Base-by-base conservation (phyloP, 139 green algal genomes). In the Zygnema cylindricum region DNA sequence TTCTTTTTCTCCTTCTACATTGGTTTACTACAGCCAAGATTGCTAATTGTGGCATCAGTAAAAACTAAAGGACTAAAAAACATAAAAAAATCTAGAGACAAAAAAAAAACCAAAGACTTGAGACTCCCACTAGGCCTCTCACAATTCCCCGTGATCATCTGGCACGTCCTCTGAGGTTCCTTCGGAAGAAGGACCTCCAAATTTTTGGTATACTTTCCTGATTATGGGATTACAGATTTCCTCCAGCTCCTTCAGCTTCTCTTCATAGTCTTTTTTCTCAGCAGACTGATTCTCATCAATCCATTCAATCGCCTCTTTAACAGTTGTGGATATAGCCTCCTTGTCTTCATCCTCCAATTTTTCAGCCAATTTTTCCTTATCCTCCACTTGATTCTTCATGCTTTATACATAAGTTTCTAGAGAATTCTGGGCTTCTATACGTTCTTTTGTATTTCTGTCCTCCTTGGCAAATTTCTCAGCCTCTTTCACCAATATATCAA, bases 161-260 rank as follows among this genome's bases (percentile, higher is more conserved):
- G 97, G 95, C 49, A 97, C 95, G 0, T 97, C 95, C 35, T 87
- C 84, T 32, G 93, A 94, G 1, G 86, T 92, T 30, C 55, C 93
- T 43, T 75, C 93, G 39, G 86, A 93, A 11, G 71, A 82, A 1
- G 71, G 91, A 30, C 78, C 88, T 69, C 93, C 92, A 35, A 49
- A 63, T 22, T 84, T 92, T 25, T 94, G 82, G 55, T 98, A 98
- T 2, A 95, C 92, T 91, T 95, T 94, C 0, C 92, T 79, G 2
- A 99, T 87, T 88, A 99, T 98, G 77, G 97, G 97, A 81, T 95
- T 95, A 91, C 93, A 95, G 1, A 96, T 86, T 33, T 96, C 96
- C 94, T 99, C 96, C 38, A 99, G 90, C 88, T 98, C 95, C 94
- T 99, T 99, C 25, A 97, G 93, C 93, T 98, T 97, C 49, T 99